Evolutionary conservation across 768 basidiomycete genomes (phyloP).

Genomic region (Pluteus cervinus): DNA sequence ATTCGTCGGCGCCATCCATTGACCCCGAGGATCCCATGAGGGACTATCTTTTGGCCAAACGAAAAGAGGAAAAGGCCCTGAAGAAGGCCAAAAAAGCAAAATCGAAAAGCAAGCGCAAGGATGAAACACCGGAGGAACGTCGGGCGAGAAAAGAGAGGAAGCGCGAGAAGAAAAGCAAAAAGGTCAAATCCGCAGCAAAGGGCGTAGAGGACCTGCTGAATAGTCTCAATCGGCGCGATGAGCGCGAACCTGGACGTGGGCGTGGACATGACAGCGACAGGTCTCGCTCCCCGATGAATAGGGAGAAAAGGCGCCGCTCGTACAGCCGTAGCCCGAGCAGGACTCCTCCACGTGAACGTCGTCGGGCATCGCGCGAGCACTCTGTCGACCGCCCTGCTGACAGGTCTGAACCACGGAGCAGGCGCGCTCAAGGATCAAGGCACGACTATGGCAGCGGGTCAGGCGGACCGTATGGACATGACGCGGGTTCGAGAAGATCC

Average conservation of each 20-base stretch:
- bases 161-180: constrained; percentile 58
- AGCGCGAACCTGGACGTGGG: constrained; percentile 16
- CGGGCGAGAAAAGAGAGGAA: constrained; percentile 70
- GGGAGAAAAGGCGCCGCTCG: too few species aligned
- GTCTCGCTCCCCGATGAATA: too few species aligned
- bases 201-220: constrained; percentile 65
- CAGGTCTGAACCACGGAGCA: too few species aligned
- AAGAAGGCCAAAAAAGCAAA: constrained; percentile 61
- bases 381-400: too few species aligned
- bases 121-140: constrained; percentile 78
- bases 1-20: constrained; percentile 57
- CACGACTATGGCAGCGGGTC: too few species aligned
- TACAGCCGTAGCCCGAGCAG: too few species aligned
- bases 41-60: constrained; percentile 78
- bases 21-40: constrained; percentile 99
- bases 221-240: constrained; percentile 36
- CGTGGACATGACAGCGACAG: too few species aligned
- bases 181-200: constrained; percentile 54
- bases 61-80: constrained; percentile 61
- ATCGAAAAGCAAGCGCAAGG: constrained; percentile 61
- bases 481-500: too few species aligned
- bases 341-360: too few species aligned
- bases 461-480: too few species aligned
- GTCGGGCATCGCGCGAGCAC: too few species aligned
- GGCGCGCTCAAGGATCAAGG: too few species aligned